Percentiles rank a stretch among this genome's conserved stretches.
Evolutionary conservation across 78 protist species (phyloP).

Genomic region (Diacronema lutheri): DNA sequence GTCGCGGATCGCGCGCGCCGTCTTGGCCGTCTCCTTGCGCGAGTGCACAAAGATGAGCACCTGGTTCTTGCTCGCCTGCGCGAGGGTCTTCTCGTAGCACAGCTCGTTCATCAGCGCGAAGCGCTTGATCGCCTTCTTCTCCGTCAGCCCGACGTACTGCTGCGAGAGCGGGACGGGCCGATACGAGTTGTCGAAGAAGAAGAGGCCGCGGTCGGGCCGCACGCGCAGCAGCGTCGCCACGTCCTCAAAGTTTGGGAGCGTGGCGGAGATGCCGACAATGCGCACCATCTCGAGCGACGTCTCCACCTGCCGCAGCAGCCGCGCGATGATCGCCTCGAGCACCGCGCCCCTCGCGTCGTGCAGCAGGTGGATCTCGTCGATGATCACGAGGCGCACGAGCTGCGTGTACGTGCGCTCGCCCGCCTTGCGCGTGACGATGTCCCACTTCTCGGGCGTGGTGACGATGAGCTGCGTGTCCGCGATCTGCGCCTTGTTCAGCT

Average conservation of each 20-base stretch:
- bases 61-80: conserved; percentile 58
- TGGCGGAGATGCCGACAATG: conserved; percentile 97
- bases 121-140: conserved; percentile 80
- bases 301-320: conserved; percentile 76
- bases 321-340: conserved; percentile 91
- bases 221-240: conserved; percentile 95
- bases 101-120: conserved; percentile 88
- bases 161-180: conserved; percentile 97
- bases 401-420: conserved; percentile 86
- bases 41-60: conserved; percentile 97
- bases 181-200: conserved; percentile 84
- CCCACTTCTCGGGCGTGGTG: conserved; percentile 99
- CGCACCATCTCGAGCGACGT: conserved; percentile 67
- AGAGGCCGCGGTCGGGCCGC: conserved; percentile 71
- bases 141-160: conserved; percentile 91
- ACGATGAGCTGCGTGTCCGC: conserved; percentile 91
- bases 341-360: conserved; percentile 99
- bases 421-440: conserved; percentile 95
- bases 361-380: conserved; percentile 94
- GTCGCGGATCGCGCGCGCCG: conserved; percentile 69
- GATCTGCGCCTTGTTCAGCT: conserved; percentile 81
- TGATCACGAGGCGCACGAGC: conserved; percentile 76
- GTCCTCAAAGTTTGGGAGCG: conserved; percentile 98
- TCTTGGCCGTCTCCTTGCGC: conserved; percentile 94
- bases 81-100: conserved; percentile 80